A percentile compares a stretch with the other conserved stretches of the same genome.
Evolutionary conservation across 495 filamentous ascomycete genomes (phyloP).

Genomic region (Aspergillus incahuasiensis): DNA sequence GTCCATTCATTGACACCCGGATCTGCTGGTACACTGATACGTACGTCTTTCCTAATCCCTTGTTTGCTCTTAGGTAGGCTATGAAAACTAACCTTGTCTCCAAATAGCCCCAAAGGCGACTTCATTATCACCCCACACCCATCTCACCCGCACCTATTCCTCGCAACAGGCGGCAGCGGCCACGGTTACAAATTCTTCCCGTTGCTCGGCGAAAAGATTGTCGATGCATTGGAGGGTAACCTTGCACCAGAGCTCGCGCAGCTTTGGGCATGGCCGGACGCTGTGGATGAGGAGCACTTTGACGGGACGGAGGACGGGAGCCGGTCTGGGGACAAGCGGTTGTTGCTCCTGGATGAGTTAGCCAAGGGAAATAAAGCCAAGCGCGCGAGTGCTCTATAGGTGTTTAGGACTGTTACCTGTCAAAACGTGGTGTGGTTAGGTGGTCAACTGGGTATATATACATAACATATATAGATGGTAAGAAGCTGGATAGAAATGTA

Average conservation of each 20-base stretch:
- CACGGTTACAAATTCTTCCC: conserved; percentile 91
- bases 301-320: conserved; percentile 57
- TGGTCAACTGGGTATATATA: background rate
- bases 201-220: conserved; percentile 73
- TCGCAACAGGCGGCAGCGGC: conserved; percentile 81
- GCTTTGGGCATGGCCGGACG: conserved; percentile 66
- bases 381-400: conserved; percentile 25
- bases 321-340: conserved; percentile 24
- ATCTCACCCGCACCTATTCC: conserved; percentile 58
- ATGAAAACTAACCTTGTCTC: background rate
- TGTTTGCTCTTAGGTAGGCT: background rate
- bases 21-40: conserved; percentile 93
- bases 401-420: background rate
- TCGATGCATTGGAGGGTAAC: conserved; percentile 57
- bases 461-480: background rate
- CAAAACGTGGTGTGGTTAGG: background rate
- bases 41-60: conserved; percentile 22
- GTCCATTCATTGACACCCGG: conserved; percentile 64
- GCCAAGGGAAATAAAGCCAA: conserved; percentile 31
- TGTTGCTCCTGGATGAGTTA: conserved; percentile 37
- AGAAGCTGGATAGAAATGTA: background rate
- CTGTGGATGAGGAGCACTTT: conserved; percentile 26
- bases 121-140: conserved; percentile 81
- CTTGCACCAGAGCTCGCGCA: conserved; percentile 52
- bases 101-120: conserved; percentile 56